Conservation (phyloP, 1,139 yeast genomes). For the Entelexis sorbosivorans region DNA sequence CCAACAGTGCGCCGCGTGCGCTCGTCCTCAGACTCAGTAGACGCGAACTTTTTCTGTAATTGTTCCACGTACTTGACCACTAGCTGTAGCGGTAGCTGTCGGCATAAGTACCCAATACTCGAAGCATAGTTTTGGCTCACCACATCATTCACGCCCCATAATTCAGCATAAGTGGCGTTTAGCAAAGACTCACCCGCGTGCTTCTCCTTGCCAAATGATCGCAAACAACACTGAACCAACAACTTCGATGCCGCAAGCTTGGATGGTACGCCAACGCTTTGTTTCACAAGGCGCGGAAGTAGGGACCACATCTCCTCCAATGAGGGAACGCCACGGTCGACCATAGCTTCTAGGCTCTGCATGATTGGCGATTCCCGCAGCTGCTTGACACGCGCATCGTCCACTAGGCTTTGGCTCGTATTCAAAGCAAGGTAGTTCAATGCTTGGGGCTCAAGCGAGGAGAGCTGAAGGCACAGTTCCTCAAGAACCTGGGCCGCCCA, state of each 20-base stretch:
- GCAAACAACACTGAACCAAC: conserved; percentile 48
- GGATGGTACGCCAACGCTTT: conserved; percentile 81
- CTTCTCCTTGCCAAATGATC: conserved; percentile 32
- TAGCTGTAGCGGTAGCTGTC: conserved; percentile 47
- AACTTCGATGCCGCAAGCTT: conserved; percentile 81
- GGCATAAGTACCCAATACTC: conserved; percentile 68
- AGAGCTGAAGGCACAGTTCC: conserved; percentile 60
- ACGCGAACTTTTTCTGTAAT: conserved; percentile 51
- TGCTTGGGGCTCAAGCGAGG: conserved; percentile 85
- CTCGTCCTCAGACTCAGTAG: conserved; percentile 41
- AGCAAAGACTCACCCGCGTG: conserved; percentile 45
- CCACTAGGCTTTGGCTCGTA: conserved; percentile 80
- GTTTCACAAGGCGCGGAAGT: conserved; percentile 43
- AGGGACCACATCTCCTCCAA: conserved; percentile 41
- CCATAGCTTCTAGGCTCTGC: conserved; percentile 68
- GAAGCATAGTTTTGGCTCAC: conserved; percentile 68
- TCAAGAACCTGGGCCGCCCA: conserved; percentile 60
- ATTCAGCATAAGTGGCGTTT: conserved; percentile 47
- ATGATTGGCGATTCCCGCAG: conserved; percentile 77
- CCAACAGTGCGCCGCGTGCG: conserved; percentile 46
- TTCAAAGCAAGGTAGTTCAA: conserved; percentile 76
- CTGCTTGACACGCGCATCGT: conserved; percentile 62
- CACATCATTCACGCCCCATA: conserved; percentile 61
- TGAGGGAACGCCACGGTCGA: conserved; percentile 35
- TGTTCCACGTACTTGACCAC: conserved; percentile 45